A percentile compares a stretch with the other conserved stretches of the same genome.
phyloP scores from a whole-genome alignment of 352 stramenopile genomes.

The Globisporangium cederbergense region DNA sequence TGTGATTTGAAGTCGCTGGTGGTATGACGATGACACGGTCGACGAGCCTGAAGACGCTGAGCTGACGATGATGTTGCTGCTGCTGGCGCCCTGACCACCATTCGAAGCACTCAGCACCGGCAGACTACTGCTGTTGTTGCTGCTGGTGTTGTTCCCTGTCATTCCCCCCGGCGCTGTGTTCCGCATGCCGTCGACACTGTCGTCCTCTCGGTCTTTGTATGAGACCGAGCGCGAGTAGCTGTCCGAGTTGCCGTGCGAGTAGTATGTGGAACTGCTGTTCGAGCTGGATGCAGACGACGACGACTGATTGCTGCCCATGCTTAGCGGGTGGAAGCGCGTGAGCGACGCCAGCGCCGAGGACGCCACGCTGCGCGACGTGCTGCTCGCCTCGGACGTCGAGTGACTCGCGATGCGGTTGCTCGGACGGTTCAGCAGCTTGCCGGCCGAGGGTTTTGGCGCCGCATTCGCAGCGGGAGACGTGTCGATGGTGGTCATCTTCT shows the following conservation, averaged over 20 bases:
- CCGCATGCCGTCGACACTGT: background rate
- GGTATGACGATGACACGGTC: constrained; percentile 2
- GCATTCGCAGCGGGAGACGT: constrained; percentile 11
- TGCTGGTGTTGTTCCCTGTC: background rate
- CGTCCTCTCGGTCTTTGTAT: constrained; percentile 19
- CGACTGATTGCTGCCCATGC: constrained; percentile 26
- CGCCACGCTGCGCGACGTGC: constrained; percentile 19
- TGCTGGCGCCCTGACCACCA: constrained; percentile 5
- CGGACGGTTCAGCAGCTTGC: constrained; percentile 31
- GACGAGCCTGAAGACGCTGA: background rate
- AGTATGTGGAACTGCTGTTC: constrained; percentile 3
- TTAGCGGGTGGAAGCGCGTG: constrained; percentile 31
- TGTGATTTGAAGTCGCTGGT: constrained; percentile 15
- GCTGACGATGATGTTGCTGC: constrained; percentile 9
- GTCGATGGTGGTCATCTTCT: constrained; percentile 39
- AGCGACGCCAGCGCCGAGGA: constrained; percentile 41
- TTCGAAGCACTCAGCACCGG: constrained; percentile 17
- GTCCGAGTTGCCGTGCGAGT: constrained; percentile 20
- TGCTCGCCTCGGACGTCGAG: constrained; percentile 19
- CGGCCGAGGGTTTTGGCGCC: constrained; percentile 19
- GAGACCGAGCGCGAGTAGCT: constrained; percentile 14
- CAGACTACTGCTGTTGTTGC: constrained; percentile 16
- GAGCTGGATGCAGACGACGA: constrained; percentile 12
- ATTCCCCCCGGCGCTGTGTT: background rate
- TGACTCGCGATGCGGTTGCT: constrained; percentile 26